These are phyloP conservation scores for Camellia oleifera DNA, from an alignment of 179 eudicot species.

Conservation along the genomic window DNA sequence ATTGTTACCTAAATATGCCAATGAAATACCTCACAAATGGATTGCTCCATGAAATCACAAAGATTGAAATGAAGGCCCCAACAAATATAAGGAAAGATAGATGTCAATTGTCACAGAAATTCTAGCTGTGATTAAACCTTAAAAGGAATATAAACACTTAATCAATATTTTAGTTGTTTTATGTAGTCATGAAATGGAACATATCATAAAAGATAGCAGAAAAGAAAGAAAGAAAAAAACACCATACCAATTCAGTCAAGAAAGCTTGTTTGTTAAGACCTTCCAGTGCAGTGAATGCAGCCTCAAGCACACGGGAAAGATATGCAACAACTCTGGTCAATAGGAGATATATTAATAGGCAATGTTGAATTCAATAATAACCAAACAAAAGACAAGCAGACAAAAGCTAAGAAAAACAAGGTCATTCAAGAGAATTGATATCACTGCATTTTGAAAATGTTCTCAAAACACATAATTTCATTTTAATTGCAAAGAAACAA, in stretches of 20 bases:
- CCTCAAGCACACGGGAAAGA: slow-evolving; percentile 93
- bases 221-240: neutral
- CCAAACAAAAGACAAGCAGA: neutral
- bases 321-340: slow-evolving; percentile 83
- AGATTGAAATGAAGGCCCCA: neutral
- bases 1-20: slow-evolving; percentile 7
- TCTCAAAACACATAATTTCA: neutral
- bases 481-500: neutral
- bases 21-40: slow-evolving; percentile 1
- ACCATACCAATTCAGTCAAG: slow-evolving; percentile 83
- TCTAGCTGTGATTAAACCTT: slow-evolving; percentile 8
- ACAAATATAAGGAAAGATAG: neutral
- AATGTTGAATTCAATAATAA: slow-evolving; percentile 3
- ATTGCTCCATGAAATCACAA: neutral
- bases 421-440: neutral
- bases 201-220: neutral
- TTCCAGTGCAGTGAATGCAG: slow-evolving; percentile 94
- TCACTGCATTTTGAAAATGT: neutral
- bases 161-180: slow-evolving; percentile 8
- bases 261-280: slow-evolving; percentile 98
- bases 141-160: neutral
- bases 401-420: neutral
- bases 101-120: neutral
- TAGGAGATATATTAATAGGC: slow-evolving; percentile 10
- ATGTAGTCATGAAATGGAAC: neutral